Evolutionary conservation across 1,284 basidiomycete species (phyloP).

Genomic region (Puccinia polysora): DNA sequence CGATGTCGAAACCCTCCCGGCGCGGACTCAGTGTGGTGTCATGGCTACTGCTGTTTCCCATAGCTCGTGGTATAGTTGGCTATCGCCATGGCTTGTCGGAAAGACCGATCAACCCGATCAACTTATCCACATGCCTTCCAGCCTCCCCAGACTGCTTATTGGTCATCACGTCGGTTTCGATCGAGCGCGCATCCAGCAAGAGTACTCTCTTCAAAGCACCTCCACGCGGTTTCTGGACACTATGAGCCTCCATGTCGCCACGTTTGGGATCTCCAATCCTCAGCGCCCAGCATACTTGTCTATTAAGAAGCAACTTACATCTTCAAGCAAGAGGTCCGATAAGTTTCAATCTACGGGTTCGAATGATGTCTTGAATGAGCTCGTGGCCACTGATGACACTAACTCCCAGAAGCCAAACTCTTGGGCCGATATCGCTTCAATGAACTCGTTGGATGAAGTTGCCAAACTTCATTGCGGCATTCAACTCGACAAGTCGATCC

Average conservation of each 20-base stretch:
- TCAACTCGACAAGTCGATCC: slow-evolving; percentile 70
- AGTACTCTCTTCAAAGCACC: slow-evolving; percentile 70
- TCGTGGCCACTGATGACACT: slow-evolving; percentile 50
- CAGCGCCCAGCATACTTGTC: slow-evolving; percentile 87
- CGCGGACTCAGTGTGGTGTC: slow-evolving; percentile 72
- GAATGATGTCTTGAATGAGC: background rate
- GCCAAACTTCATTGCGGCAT: slow-evolving; percentile 83
- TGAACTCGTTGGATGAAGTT: slow-evolving; percentile 87
- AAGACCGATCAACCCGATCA: slow-evolving; percentile 65
- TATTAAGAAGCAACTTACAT: slow-evolving; percentile 61
- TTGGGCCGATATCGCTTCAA: slow-evolving; percentile 90
- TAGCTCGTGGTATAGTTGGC: slow-evolving; percentile 90
- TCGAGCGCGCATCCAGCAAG: slow-evolving; percentile 74
- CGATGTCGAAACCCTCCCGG: slow-evolving; percentile 90
- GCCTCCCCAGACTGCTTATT: slow-evolving; percentile 63
- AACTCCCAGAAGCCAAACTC: slow-evolving; percentile 50
- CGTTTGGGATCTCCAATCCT: slow-evolving; percentile 88
- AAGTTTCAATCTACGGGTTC: slow-evolving; percentile 47
- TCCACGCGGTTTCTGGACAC: slow-evolving; percentile 86
- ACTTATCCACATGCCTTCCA: slow-evolving; percentile 63
- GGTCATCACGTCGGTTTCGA: slow-evolving; percentile 97
- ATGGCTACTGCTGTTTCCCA: slow-evolving; percentile 83
- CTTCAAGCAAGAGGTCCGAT: slow-evolving; percentile 60
- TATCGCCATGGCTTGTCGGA: slow-evolving; percentile 84
- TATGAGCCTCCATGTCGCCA: slow-evolving; percentile 89